Conservation (phyloP, 2,329 filamentous ascomycete species). For the Orbilia blumenaviensis region DNA sequence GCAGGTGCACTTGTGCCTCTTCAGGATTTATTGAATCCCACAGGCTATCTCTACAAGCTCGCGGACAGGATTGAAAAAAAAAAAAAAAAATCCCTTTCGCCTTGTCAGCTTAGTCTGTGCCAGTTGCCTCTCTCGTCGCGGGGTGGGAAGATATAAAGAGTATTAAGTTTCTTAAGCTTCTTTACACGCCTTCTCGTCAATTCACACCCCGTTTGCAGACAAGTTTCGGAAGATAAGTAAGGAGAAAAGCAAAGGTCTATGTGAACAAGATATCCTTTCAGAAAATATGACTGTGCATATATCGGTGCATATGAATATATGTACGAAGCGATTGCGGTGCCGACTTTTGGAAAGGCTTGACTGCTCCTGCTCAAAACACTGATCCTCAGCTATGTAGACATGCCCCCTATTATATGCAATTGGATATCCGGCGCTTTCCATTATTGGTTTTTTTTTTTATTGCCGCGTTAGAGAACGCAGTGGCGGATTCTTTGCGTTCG, state of each 20-base stretch:
- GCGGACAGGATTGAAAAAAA: slow-evolving; percentile 6
- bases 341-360: too few species aligned
- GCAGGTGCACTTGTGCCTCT: not conserved
- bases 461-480: too few species aligned
- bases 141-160: not conserved
- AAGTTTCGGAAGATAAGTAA: not conserved
- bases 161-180: not conserved
- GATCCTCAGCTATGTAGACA: too few species aligned
- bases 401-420: too few species aligned
- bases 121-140: not conserved
- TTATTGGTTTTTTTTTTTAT: too few species aligned
- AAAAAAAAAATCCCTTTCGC: too few species aligned
- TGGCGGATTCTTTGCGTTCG: not conserved
- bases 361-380: too few species aligned
- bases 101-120: not conserved
- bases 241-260: not conserved
- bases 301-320: too few species aligned
- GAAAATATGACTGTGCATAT: too few species aligned
- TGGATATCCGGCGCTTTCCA: too few species aligned
- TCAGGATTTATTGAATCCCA: not conserved
- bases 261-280: too few species aligned
- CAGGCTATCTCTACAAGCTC: not conserved
- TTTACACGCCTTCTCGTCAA: not conserved
- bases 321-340: too few species aligned
- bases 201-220: not conserved